phyloP scores from a whole-genome alignment of 2,329 filamentous ascomycete genomes.

The Blastomyces gilchristii region DNA sequence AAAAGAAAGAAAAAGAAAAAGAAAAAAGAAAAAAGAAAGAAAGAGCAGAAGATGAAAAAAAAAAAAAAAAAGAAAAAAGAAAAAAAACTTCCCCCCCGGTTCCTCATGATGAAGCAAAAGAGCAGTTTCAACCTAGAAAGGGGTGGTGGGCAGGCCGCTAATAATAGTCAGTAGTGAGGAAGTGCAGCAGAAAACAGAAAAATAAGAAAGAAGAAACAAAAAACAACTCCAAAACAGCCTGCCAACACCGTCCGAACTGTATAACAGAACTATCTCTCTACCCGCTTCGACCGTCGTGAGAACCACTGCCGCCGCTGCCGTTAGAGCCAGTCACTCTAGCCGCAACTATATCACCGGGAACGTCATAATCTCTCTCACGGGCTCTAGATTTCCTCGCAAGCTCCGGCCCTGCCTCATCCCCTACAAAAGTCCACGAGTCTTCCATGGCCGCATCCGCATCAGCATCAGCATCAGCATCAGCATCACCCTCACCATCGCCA shows the following conservation, averaged over 20 bases:
- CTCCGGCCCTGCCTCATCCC: constrained; percentile 43
- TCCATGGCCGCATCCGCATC: constrained; percentile 53
- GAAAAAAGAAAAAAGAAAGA: neutral
- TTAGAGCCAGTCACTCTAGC: neutral
- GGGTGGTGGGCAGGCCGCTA: neutral
- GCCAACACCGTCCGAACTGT: neutral
- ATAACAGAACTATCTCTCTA: neutral
- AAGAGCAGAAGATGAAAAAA: neutral
- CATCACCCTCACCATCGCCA: constrained; percentile 12
- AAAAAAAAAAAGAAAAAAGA: neutral
- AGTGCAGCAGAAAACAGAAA: neutral
- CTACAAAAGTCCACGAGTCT: constrained; percentile 88
- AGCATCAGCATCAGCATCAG: constrained; percentile 33
- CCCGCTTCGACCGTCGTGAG: neutral
- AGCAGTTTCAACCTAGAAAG: neutral
- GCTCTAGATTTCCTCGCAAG: constrained; percentile 12
- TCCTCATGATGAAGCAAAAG: neutral
- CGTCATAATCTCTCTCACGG: constrained; percentile 3
- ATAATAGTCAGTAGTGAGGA: neutral
- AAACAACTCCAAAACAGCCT: neutral
- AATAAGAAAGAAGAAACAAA: neutral
- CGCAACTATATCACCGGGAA: neutral
- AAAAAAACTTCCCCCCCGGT: neutral
- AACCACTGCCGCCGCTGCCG: neutral
- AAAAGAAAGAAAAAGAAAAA: neutral